Conservation (phyloP, 2,329 filamentous ascomycete species). For the Diaporthe helianthi region DNA sequence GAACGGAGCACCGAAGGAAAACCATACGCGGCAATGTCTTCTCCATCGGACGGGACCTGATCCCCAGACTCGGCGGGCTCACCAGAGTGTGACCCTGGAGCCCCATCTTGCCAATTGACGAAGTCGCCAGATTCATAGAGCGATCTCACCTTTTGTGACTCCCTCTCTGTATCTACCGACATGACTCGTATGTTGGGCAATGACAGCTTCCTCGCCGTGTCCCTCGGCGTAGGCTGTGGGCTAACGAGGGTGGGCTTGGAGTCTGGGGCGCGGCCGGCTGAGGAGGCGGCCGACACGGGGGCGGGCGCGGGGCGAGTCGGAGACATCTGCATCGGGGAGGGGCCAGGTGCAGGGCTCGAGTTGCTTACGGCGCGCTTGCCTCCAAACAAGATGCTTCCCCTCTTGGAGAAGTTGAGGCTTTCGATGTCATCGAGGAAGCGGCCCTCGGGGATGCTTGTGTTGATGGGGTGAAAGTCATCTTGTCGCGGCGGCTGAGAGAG, state of each 20-base stretch:
- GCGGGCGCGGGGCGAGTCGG: constrained; percentile 28
- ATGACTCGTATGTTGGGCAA: constrained; percentile 60
- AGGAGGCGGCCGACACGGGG: constrained; percentile 25
- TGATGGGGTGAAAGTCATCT: constrained; percentile 58
- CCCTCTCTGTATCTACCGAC: constrained; percentile 63
- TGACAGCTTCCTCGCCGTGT: constrained; percentile 36
- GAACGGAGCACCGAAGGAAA: constrained; percentile 48
- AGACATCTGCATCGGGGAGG: constrained; percentile 22
- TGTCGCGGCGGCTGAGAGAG: constrained; percentile 40
- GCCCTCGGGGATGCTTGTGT: constrained; percentile 63
- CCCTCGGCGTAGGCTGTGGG: constrained; percentile 35
- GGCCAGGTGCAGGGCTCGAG: constrained; percentile 8
- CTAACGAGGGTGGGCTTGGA: constrained; percentile 32
- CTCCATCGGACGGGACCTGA: constrained; percentile 59
- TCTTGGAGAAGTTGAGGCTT: constrained; percentile 66
- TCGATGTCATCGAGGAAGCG: constrained; percentile 64
- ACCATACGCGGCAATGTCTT: constrained; percentile 64
- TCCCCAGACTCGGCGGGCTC: constrained; percentile 57
- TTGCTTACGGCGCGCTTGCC: constrained; percentile 47
- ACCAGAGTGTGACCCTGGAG: constrained; percentile 52
- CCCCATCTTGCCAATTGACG: constrained; percentile 61
- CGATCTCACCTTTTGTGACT: constrained; percentile 73
- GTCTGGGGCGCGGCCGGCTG: constrained; percentile 35
- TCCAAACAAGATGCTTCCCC: constrained; percentile 69
- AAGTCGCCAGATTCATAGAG: constrained; percentile 66